Conservation (phyloP, 192 early-diverging fungal species). For the Backusella psychrophila region DNA sequence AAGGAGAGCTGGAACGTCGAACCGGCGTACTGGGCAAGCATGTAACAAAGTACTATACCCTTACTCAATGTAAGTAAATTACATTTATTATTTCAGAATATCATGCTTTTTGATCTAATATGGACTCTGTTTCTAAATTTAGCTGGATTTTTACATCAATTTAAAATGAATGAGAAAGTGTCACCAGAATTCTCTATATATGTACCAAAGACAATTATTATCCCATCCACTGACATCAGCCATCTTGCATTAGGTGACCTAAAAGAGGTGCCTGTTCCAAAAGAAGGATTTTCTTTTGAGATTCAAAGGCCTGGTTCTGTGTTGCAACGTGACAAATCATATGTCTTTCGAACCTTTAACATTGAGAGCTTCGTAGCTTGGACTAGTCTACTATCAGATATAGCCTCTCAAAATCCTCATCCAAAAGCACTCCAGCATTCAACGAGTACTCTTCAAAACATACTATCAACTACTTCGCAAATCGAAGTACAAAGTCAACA, state of each 20-base stretch:
- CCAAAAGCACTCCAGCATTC: background rate
- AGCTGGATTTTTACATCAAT: slow-evolving; percentile 44
- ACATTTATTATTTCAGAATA: background rate
- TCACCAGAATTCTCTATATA: slow-evolving; percentile 43
- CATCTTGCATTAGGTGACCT: background rate
- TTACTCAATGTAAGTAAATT: slow-evolving; percentile 33
- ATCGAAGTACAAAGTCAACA: background rate
- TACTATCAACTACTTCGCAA: background rate
- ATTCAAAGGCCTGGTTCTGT: slow-evolving; percentile 2
- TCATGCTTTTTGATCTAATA: slow-evolving; percentile 3
- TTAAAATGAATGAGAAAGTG: slow-evolving; percentile 19
- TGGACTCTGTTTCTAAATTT: background rate
- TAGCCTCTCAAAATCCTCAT: slow-evolving; percentile 8
- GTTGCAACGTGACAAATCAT: slow-evolving; percentile 8
- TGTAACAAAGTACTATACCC: slow-evolving; percentile 40
- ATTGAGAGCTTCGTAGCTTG: background rate
- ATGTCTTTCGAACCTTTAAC: slow-evolving; percentile 1
- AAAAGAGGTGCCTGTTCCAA: background rate
- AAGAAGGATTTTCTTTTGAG: slow-evolving; percentile 16
- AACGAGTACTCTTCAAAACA: background rate
- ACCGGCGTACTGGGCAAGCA: slow-evolving; percentile 40
- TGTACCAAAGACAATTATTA: slow-evolving; percentile 33
- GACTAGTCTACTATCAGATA: slow-evolving; percentile 3
- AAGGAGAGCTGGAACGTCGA: slow-evolving; percentile 35
- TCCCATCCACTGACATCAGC: slow-evolving; percentile 26